These are phyloP conservation scores for Camelina hispida DNA, from an alignment of 345 rosid genomes.

Conservation along the genomic window DNA sequence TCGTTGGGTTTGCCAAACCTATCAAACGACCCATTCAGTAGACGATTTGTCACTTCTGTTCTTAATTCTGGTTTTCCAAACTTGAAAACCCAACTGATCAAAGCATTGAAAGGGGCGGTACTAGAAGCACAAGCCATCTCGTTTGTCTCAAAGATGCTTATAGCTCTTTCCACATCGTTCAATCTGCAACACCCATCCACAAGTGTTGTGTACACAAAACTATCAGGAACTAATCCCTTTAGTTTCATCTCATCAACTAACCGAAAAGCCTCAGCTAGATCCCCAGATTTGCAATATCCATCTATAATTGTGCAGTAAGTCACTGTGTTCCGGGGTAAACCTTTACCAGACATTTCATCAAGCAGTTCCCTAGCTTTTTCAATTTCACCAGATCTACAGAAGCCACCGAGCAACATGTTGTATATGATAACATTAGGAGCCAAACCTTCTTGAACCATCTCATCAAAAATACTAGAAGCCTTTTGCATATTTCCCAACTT, in stretches of 20 bases:
- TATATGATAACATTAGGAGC: slow-evolving; percentile 65
- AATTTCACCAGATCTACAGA: slow-evolving; percentile 62
- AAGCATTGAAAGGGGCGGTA: slow-evolving; percentile 59
- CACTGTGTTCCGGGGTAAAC: slow-evolving; percentile 55
- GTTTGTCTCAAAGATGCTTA: slow-evolving; percentile 55
- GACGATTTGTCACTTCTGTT: slow-evolving; percentile 43
- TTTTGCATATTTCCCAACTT: slow-evolving; percentile 55
- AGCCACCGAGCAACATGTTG: slow-evolving; percentile 68
- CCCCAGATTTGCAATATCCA: slow-evolving; percentile 75
- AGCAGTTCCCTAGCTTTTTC: slow-evolving; percentile 63
- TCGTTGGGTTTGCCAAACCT: slow-evolving; percentile 55
- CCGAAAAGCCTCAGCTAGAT: slow-evolving; percentile 60
- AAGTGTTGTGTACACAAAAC: slow-evolving; percentile 64
- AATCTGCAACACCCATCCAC: slow-evolving; percentile 73
- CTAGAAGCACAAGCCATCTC: slow-evolving; percentile 57
- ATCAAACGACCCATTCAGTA: slow-evolving; percentile 54
- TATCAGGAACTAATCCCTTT: slow-evolving; percentile 64
- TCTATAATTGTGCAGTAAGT: slow-evolving; percentile 74
- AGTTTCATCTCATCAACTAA: slow-evolving; percentile 66
- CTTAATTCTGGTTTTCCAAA: slow-evolving; percentile 49
- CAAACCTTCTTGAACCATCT: slow-evolving; percentile 62
- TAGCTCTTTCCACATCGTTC: slow-evolving; percentile 62
- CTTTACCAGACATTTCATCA: slow-evolving; percentile 62
- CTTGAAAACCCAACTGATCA: slow-evolving; percentile 69
- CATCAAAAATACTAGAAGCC: slow-evolving; percentile 55